phyloP scores from a whole-genome alignment of 495 filamentous ascomycete species.

The Melanomma pulvis-pyrius region DNA sequence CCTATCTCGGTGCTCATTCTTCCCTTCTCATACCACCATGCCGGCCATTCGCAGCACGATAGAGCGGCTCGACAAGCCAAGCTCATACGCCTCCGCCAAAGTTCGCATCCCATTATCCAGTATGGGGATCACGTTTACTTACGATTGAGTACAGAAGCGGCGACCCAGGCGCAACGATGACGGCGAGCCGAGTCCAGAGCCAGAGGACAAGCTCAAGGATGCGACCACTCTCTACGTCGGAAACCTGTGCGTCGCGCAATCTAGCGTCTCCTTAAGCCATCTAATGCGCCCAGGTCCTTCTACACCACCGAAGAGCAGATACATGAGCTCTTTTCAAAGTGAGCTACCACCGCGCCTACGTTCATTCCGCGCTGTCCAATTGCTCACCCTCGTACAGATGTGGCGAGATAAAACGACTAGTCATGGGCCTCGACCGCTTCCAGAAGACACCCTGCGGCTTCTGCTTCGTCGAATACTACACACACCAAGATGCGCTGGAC shows the following conservation, averaged over 20 bases:
- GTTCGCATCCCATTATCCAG: slow-evolving; percentile 51
- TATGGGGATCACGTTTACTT: neutral
- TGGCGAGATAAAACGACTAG: slow-evolving; percentile 93
- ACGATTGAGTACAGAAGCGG: slow-evolving; percentile 54
- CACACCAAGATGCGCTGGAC: slow-evolving; percentile 90
- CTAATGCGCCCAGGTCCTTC: slow-evolving; percentile 75
- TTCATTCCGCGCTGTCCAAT: neutral
- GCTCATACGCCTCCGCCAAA: slow-evolving; percentile 80
- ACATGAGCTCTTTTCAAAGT: slow-evolving; percentile 94
- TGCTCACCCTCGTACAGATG: slow-evolving; percentile 56
- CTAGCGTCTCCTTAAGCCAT: neutral
- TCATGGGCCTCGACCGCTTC: slow-evolving; percentile 98
- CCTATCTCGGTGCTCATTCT: neutral
- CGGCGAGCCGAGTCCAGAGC: slow-evolving; percentile 52
- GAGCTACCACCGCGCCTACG: slow-evolving; percentile 22
- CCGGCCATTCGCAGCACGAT: slow-evolving; percentile 63
- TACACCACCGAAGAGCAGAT: slow-evolving; percentile 99
- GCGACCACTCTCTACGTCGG: slow-evolving; percentile 97
- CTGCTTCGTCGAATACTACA: slow-evolving; percentile 99
- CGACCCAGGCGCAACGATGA: slow-evolving; percentile 64
- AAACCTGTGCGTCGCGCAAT: slow-evolving; percentile 72
- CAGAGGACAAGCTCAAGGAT: slow-evolving; percentile 74
- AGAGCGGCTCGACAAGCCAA: slow-evolving; percentile 84
- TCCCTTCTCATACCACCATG: slow-evolving; percentile 28
- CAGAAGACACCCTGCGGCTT: slow-evolving; percentile 98